Base-by-base conservation (phyloP, 164 flowering plant genomes). In the Stephania yunnanensis region DNA sequence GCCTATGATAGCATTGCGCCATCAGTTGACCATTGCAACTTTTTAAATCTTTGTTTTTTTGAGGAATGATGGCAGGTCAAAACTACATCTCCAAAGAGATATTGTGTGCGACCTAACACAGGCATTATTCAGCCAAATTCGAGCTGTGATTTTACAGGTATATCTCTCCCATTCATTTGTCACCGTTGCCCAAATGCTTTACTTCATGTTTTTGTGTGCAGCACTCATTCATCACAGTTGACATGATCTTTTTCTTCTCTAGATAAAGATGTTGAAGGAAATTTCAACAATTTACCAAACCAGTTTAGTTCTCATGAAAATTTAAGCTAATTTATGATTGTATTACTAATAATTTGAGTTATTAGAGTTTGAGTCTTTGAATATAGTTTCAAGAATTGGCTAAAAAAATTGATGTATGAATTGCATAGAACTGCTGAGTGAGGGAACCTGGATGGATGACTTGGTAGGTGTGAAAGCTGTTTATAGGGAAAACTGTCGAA, bases 21-120 rank as follows among this genome's bases (percentile, higher is more conserved):
- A 30, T 48, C 31, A 45, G 22, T 42, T 17, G 30, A 44, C 72
- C 12, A 53, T 19, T 15, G 17, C 7, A 15, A 25, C 46, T 19
- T 36, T 71, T 0, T 22, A 70, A 7, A 46, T 36, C 22, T 15
- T 46, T 58, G n/a, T 10, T 77, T 67, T 67, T 13, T 10, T 61
- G 12, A 20, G 22, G 76, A 36, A 25, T 78, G 69, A 72, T 71
- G 63, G 77, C 92, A 94, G 98, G 95, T 94, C 69, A 94, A 94
- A 76, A 94, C 98, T 67, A 94, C 97, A 1, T 85, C 88, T n/a
- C 98, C 97, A 22, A 91, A 84, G 87, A 89, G 83, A 71, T 92
- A 92, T 71, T 90, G 89, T 78, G 98, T 94, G 46, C 86, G 89
- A 45, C 98, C 98, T 30, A 94, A 91, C 79, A 85, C 81, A 25